Conservation (phyloP, 768 basidiomycete genomes). For the Lactarius evosmus region DNA sequence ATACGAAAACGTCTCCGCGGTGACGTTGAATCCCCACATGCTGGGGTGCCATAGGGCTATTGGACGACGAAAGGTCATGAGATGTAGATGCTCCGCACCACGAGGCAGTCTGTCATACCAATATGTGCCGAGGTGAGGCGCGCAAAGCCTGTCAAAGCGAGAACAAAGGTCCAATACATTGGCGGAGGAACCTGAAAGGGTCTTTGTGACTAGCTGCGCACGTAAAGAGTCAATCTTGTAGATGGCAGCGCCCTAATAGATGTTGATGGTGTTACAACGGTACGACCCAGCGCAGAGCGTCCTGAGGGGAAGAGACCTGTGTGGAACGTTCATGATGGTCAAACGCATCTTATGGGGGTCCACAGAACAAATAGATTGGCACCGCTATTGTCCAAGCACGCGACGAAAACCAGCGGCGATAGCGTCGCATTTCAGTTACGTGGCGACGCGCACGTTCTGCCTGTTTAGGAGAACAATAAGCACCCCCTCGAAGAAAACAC, state of each 20-base stretch:
- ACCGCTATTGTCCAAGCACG: neutral
- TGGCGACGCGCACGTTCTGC: conserved; percentile 1
- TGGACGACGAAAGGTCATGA: conserved; percentile 1
- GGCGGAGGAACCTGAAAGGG: neutral
- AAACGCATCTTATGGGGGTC: neutral
- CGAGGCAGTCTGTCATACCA: neutral
- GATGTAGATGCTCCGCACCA: neutral
- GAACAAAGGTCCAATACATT: neutral
- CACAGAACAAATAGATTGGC: neutral
- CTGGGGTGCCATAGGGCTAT: conserved; percentile 53
- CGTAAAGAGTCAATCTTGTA: neutral
- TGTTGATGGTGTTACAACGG: neutral
- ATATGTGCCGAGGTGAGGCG: neutral
- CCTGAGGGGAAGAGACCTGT: neutral
- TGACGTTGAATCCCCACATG: conserved; percentile 73
- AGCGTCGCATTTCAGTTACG: neutral
- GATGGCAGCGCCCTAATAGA: neutral
- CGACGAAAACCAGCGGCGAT: neutral
- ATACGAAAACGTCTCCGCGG: conserved; percentile 47
- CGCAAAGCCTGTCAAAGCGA: neutral
- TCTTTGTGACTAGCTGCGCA: neutral
- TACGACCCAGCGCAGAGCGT: neutral
- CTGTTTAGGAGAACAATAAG: conserved; percentile 18
- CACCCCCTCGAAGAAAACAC: neutral
- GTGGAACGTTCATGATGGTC: neutral